Evolutionary conservation across 257 asterid genomes (phyloP), one percentile per base, ranked within the genome.

Genomic region (Anisodus acutangulus): DNA sequence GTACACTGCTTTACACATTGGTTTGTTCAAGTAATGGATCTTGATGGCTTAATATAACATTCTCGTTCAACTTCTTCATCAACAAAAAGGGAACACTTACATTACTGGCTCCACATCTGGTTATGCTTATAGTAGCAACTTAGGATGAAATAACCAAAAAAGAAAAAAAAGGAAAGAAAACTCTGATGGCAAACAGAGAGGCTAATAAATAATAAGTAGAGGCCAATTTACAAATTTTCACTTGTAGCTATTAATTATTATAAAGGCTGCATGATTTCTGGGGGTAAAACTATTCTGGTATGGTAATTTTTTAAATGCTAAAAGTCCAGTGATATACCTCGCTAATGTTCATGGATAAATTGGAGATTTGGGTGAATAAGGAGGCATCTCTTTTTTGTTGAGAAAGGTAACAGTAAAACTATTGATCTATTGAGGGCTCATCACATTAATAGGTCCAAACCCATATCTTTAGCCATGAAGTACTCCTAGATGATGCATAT

Each of bases 21-120:
- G 22, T 49, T 76, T 76, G 62, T 76, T 72, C 63, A 47, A 76
- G 62, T 47, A 76, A 53, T 9, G 0, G 63, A 74, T 74, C 15
- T 12, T 74, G 62, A 49, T 19, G 60, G 22, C 43, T 49, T 26
- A 74, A 74, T 74, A 74, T 22, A 22, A 22, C 59, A 49, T 22
- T 74, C 41, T 6, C 1, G 2, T 74, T 12, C 10, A 0, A 74
- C 37, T 22, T 74, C 81, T 49, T 74, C 22, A 74, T 74, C 3
- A n/a, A 49, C 43, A 74, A 49, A 74, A 12, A 22, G 7, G 10
- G 80, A 22, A 74, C 8, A 41, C 45, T 41, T 41, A 41, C 4
- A 41, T 41, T 41, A 41, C 45, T 3, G 4, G 45, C 45, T 41
- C 45, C 45, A 41, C 45, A 41, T 41, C 45, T 41, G 5, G 45